A percentile compares a stretch with the other conserved stretches of the same genome.
phyloP scores from a whole-genome alignment of 2,329 filamentous ascomycete species.

The Neofusicoccum parvum region DNA sequence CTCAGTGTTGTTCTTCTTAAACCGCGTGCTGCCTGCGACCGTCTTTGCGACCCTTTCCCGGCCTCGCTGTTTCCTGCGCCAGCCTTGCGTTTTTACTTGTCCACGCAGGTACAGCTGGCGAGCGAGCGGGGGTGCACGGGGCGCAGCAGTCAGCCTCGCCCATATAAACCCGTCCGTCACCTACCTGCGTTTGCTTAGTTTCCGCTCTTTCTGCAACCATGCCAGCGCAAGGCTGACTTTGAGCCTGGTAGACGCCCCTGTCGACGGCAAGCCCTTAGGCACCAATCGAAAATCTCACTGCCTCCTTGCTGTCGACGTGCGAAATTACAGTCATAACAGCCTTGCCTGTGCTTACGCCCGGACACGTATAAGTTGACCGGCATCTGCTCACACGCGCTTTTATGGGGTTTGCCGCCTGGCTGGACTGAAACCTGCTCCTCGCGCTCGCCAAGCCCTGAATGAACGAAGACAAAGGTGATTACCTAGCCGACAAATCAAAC shows the following conservation, averaged over 20 bases:
- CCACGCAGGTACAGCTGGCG: slow-evolving; percentile 6
- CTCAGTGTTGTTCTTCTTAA: neutral
- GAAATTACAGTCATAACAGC: slow-evolving; percentile 3
- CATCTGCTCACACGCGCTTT: neutral
- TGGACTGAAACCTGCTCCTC: neutral
- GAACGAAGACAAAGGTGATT: slow-evolving; percentile 12
- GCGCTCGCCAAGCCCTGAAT: neutral
- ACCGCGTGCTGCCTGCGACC: neutral
- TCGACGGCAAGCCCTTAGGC: neutral
- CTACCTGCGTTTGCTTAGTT: neutral
- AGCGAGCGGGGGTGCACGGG: slow-evolving; percentile 7
- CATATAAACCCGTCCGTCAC: slow-evolving; percentile 1
- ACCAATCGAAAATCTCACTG: neutral
- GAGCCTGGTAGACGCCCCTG: neutral
- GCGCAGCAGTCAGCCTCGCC: slow-evolving; percentile 17
- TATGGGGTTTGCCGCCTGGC: neutral
- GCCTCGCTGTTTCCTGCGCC: neutral
- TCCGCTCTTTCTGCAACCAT: neutral
- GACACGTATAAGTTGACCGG: neutral
- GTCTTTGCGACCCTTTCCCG: neutral
- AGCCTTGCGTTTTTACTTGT: neutral
- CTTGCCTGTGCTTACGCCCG: slow-evolving; percentile 7
- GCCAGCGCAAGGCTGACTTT: slow-evolving; percentile 15
- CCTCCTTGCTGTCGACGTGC: neutral
- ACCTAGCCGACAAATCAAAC: neutral